Conservation (phyloP, 345 rosid genomes). For the Lepidium africanum region DNA sequence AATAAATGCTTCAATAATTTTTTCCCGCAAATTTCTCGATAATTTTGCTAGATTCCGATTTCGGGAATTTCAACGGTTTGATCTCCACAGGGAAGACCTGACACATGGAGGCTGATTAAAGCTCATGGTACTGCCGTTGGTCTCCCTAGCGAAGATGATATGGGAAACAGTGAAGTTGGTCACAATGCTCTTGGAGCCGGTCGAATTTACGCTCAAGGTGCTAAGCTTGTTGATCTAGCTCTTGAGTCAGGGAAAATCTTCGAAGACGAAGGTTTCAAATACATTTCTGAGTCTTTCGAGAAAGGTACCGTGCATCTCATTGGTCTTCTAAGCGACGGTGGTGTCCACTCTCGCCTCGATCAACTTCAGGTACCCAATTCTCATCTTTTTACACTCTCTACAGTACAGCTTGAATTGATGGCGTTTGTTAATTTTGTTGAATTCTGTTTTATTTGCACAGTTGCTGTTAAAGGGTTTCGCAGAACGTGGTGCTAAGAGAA, state of each 20-base stretch:
- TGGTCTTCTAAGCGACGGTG: conserved; percentile 91
- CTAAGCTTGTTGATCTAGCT: conserved; percentile 89
- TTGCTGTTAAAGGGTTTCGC: conserved; percentile 70
- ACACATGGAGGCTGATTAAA: conserved; percentile 74
- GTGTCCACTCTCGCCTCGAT: conserved; percentile 94
- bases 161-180: conserved; percentile 99
- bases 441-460: conserved; percentile 29
- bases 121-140: conserved; percentile 96
- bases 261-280: conserved; percentile 78
- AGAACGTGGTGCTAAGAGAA: conserved; percentile 82
- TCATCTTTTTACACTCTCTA: background rate
- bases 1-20: too few species aligned
- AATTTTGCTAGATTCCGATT: background rate
- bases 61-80: background rate
- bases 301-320: conserved; percentile 73
- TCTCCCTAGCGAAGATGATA: conserved; percentile 93
- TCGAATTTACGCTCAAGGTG: conserved; percentile 93
- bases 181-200: conserved; percentile 99
- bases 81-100: conserved; percentile 46
- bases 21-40: background rate
- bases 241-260: conserved; percentile 82
- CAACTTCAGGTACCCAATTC: conserved; percentile 57
- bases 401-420: background rate
- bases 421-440: background rate
- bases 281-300: conserved; percentile 52